Evolutionary conservation across 2,329 filamentous ascomycete genomes (phyloP).

Genomic region (Apiospora marii): DNA sequence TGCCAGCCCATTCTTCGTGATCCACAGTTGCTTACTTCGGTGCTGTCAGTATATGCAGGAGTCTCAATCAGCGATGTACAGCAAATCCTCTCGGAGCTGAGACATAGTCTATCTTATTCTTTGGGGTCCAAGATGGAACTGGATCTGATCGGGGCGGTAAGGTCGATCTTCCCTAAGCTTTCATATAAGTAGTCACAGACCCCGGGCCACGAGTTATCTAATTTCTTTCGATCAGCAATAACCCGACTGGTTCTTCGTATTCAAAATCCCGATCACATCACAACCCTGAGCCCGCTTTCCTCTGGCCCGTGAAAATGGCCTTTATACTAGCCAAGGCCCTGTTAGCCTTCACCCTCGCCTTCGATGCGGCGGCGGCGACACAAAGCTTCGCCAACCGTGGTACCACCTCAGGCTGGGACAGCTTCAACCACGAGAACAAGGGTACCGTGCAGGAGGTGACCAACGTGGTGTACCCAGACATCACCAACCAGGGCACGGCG

Average conservation of each 20-base stretch:
- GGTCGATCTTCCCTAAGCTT: background rate
- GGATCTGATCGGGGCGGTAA: background rate
- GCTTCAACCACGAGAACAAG: constrained; percentile 48
- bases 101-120: background rate
- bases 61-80: background rate
- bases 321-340: background rate
- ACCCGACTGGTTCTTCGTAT: background rate
- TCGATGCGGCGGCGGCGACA: constrained; percentile 40
- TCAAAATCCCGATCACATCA: background rate
- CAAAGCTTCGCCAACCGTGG: constrained; percentile 52
- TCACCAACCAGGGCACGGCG: constrained; percentile 36
- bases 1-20: background rate
- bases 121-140: background rate
- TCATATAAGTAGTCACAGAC: background rate
- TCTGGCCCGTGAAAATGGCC: background rate
- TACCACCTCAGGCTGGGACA: constrained; percentile 50
- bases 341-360: constrained; percentile 33
- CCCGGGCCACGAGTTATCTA: background rate
- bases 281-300: background rate
- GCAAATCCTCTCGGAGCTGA: background rate
- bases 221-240: background rate
- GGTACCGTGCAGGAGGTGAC: constrained; percentile 52
- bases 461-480: constrained; percentile 48
- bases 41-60: background rate
- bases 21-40: background rate